Evolutionary conservation across 225 moss, liverwort and hornwort genomes (phyloP), one percentile per base, ranked within the genome.

Genomic region (Pseudisothecium myosuroides): DNA sequence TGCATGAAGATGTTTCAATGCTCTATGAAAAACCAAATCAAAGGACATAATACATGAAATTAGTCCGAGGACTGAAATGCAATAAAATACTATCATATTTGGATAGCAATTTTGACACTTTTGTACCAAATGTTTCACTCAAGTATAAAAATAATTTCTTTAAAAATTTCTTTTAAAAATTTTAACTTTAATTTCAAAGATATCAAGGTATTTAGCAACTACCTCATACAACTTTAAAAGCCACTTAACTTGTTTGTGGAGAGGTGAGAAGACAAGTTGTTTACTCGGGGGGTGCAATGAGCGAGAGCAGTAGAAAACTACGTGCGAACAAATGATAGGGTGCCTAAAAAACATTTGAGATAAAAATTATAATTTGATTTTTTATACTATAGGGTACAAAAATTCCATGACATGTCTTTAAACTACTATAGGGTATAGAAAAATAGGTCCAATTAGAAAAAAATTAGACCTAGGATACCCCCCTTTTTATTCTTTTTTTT

Each of bases 181-280:
- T 4, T 69, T 24, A 2, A 22, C 24, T 24, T 69, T 24, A 7
- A 68, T n/a, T 69, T 39, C 17, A 14, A 39, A 12, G 2, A 22
- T 0, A n/a, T 68, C 12, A n/a, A 68, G 12, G 14, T 39, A 69
- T 8, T 68, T 7, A 2, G 2, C 50, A 50, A 50, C 15, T 50
- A 1, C 21, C 21, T 20, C 23, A 69, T 1, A 39, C 8, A 69
- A 5, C 39, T 8, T 69, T 4, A 4, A 20, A 39, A 14, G 23
- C 4, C 5, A 39, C 5, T 39, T 17, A 32, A 6, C 24, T 7
- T 39, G 4, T 39, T 1, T 13, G 7, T 4, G 0, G 3, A 21
- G 3, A 8, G 4, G 21, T 24, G 5, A 22, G 2, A 39, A 39
- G 39, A 24, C 14, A 69, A 69, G 0, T 4, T 8, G 5, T 8